Evolutionary conservation across 2,329 filamentous ascomycete species (phyloP), one percentile per base, ranked within the genome.

Genomic region (Trichoderma simmonsii): DNA sequence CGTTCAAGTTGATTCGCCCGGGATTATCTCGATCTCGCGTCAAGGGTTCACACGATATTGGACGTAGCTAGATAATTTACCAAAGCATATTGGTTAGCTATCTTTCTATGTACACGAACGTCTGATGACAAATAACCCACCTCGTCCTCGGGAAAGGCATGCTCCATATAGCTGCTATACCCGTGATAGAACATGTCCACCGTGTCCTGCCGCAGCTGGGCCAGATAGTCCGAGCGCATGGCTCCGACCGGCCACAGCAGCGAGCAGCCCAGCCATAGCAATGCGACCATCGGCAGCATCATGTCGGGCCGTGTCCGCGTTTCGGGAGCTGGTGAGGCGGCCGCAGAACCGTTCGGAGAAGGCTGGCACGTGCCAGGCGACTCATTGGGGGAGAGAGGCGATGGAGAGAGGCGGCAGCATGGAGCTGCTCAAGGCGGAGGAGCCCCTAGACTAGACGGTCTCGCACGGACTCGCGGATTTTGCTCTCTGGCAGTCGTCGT

Each of bases 121-220:
- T n/a, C 30, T 14, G 18, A 26, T 57, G 48, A 18, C 39, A 51
- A 28, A 54, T 21, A 60, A 73, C 77, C 48, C 73, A 90, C 89
- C 88, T 96, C 96, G 79, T 99, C 96, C 82, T 98, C 96, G 14
- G 96, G 96, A 79, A 98, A 99, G 72, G 95, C 96, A 81, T 97
- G 87, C 75, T 89, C 84, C 91, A 98, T 96, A 85, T 99, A 99
- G 81, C 95, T 97, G 83, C 95, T 91, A 84, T 91, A 98, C 73
- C 96, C 96, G 85, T 99, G 96, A 82, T 97, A 97, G 85, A 98
- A 98, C 87, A 98, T 94, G 76, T 93, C 87, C 72, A 90, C 87
- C 12, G 89, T 90, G 72, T 90, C 86, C 75, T 84, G 85, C 68
- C 89, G 86, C 77, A 91, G 80, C 76, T 86, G 83, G 63, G 85